A percentile compares a stretch with the other conserved stretches of the same genome.
phyloP scores from a whole-genome alignment of 306 rosid species.

The Potentilla sterilis region DNA sequence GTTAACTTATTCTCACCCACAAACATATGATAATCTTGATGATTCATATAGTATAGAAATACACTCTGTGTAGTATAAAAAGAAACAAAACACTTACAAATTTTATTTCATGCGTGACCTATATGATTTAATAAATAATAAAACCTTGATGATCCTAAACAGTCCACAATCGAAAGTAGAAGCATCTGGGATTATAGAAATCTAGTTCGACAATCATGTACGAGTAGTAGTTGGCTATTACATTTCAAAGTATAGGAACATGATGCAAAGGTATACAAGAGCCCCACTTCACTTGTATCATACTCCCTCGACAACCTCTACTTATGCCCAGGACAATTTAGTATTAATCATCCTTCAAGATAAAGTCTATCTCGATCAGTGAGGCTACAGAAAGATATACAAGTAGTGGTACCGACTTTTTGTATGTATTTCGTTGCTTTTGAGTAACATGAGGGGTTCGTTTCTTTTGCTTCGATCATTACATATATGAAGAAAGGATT shows the following conservation, averaged over 20 bases:
- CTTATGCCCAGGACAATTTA: neutral
- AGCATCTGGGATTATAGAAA: slow-evolving; percentile 2
- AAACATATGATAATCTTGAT: neutral
- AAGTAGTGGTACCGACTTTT: neutral
- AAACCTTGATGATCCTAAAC: neutral
- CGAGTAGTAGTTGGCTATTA: slow-evolving; percentile 1
- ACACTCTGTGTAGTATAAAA: neutral
- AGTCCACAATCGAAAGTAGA: neutral
- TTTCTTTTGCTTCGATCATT: neutral
- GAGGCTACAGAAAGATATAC: neutral
- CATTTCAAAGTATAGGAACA: neutral
- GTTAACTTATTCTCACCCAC: neutral
- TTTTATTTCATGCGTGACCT: neutral
- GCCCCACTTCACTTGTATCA: neutral
- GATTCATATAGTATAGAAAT: neutral
- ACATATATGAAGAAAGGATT: neutral
- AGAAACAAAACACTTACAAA: neutral
- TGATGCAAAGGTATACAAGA: neutral
- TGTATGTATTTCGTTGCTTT: slow-evolving; percentile 17
- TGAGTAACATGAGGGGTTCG: slow-evolving; percentile 14
- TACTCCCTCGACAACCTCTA: neutral
- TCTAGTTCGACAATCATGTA: neutral
- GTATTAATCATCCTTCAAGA: slow-evolving; percentile 6
- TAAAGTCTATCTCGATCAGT: too few relatives aligned
- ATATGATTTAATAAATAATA: neutral